A percentile compares a stretch with the other conserved stretches of the same genome.
Evolutionary conservation across 2,329 filamentous ascomycete genomes (phyloP).

Genomic region (Bipolaris victoriae): DNA sequence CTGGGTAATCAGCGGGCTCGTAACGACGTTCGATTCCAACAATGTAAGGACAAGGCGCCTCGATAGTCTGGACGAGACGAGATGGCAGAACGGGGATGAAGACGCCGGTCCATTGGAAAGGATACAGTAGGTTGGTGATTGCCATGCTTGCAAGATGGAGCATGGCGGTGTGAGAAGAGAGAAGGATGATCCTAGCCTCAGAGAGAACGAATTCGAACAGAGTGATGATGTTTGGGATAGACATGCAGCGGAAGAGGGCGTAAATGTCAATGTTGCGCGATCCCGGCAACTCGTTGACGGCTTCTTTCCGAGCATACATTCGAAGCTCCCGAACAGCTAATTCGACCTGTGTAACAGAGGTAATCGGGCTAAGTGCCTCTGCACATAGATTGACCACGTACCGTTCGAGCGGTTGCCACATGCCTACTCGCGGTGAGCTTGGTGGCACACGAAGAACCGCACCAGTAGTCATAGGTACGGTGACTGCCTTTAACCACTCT

Average conservation of each 20-base stretch:
- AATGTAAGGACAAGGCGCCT: conserved; percentile 96
- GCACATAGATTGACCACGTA: conserved; percentile 98
- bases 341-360: conserved; percentile 95
- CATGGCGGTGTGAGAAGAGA: conserved; percentile 96
- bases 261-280: conserved; percentile 92
- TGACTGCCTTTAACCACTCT: conserved; percentile 91
- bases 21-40: conserved; percentile 94
- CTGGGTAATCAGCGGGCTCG: conserved; percentile 81
- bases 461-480: conserved; percentile 96
- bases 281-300: conserved; percentile 88
- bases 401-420: conserved; percentile 95
- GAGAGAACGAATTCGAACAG: conserved; percentile 92
- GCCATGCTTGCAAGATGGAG: conserved; percentile 90
- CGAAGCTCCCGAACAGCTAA: conserved; percentile 86
- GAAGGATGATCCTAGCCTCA: conserved; percentile 92
- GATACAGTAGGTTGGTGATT: conserved; percentile 84
- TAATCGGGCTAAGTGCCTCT: conserved; percentile 88
- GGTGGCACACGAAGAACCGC: conserved; percentile 80
- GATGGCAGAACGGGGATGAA: conserved; percentile 92
- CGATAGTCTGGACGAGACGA: conserved; percentile 84
- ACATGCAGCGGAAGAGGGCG: conserved; percentile 86
- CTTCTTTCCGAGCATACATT: conserved; percentile 91
- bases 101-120: conserved; percentile 89
- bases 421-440: conserved; percentile 86
- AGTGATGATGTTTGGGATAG: conserved; percentile 88